Evolutionary conservation across 768 basidiomycete genomes (phyloP).

Genomic region (Lactifluus piperatus): DNA sequence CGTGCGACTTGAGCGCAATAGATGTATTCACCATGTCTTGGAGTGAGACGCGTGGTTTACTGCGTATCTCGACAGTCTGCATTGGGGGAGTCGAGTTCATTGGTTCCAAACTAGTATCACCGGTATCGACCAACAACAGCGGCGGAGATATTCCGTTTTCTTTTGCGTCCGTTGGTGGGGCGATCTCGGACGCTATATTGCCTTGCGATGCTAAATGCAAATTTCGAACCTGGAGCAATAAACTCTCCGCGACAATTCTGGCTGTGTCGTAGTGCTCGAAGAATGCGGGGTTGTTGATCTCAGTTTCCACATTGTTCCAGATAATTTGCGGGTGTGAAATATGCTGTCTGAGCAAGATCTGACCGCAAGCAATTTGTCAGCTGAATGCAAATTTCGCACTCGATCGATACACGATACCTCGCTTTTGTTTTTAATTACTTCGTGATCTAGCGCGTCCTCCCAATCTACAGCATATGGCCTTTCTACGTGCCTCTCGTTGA

Average conservation of each 20-base stretch:
- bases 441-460: constrained; percentile 60
- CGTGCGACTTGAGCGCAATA: constrained; percentile 60
- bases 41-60: constrained; percentile 41
- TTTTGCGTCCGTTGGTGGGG: neutral
- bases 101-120: neutral
- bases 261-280: constrained; percentile 13
- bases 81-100: constrained; percentile 12
- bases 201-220: constrained; percentile 1
- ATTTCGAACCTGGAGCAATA: constrained; percentile 18
- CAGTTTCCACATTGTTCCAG: constrained; percentile 13
- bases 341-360: constrained; percentile 19
- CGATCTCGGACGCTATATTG: neutral
- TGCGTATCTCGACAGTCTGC: constrained; percentile 7
- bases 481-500: constrained; percentile 40
- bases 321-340: constrained; percentile 17
- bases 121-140: constrained; percentile 2
- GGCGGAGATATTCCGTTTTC: neutral
- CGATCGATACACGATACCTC: constrained; percentile 40
- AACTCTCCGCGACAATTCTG: constrained; percentile 15
- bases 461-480: constrained; percentile 64
- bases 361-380: neutral
- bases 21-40: constrained; percentile 69
- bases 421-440: constrained; percentile 59
- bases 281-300: constrained; percentile 12
- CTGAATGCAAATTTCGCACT: neutral